These are phyloP conservation scores for Sporisorium exsertum DNA, from an alignment of 1,284 basidiomycete species.

Conservation along the genomic window DNA sequence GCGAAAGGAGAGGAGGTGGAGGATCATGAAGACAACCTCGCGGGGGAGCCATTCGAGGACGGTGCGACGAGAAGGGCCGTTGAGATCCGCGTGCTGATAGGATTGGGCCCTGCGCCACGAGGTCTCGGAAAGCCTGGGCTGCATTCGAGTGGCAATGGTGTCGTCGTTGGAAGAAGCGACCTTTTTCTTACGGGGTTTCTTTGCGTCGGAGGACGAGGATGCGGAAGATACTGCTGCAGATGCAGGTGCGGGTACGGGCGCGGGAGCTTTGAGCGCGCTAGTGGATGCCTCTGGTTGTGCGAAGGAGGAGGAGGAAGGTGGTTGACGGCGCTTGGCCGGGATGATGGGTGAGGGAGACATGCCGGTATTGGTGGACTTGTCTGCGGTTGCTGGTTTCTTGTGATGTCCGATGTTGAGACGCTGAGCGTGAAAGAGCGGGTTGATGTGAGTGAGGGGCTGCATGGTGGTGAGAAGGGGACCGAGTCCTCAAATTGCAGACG, in stretches of 20 bases:
- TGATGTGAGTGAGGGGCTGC: constrained; percentile 28
- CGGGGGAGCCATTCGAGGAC: constrained; percentile 61
- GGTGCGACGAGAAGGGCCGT: constrained; percentile 44
- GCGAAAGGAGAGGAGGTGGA: constrained; percentile 47
- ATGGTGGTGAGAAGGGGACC: constrained; percentile 11
- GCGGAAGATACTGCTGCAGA: not conserved
- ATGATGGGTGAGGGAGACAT: constrained; percentile 5
- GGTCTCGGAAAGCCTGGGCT: constrained; percentile 39
- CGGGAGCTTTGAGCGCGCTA: not conserved
- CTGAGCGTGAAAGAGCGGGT: constrained; percentile 21
- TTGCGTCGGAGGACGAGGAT: not conserved
- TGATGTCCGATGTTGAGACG: not conserved
- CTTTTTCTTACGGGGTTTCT: constrained; percentile 31
- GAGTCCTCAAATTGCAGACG: not conserved
- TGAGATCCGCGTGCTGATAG: constrained; percentile 43
- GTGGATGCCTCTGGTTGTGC: constrained; percentile 22
- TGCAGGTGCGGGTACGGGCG: not conserved
- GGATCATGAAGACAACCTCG: constrained; percentile 53
- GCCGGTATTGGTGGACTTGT: not conserved
- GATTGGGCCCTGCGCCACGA: constrained; percentile 46
- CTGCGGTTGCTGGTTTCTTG: not conserved
- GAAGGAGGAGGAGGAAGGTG: constrained; percentile 19
- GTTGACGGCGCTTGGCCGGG: constrained; percentile 34
- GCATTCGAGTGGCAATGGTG: constrained; percentile 32
- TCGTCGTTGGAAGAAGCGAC: constrained; percentile 35